Percentiles rank a stretch among this genome's conserved stretches.
phyloP scores from a whole-genome alignment of 495 filamentous ascomycete genomes.

The Cairneyella variabilis region DNA sequence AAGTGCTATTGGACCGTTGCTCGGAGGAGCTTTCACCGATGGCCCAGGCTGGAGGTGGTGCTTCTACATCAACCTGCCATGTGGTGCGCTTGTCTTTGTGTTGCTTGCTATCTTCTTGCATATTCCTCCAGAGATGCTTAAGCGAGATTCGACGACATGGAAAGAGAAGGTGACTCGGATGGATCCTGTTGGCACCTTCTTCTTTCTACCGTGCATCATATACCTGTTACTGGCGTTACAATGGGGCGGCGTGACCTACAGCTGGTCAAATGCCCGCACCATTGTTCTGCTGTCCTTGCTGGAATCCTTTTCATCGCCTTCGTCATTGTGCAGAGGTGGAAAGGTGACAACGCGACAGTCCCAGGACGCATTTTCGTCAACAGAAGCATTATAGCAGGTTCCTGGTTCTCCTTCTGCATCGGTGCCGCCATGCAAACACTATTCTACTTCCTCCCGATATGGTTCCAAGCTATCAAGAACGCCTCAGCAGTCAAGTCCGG shows the following conservation, averaged over 20 bases:
- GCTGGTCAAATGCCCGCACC: conserved; percentile 63
- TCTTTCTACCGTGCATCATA: conserved; percentile 71
- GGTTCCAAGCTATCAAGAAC: conserved; percentile 83
- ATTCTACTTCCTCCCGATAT: conserved; percentile 75
- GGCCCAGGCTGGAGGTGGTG: conserved; percentile 75
- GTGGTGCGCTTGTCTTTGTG: conserved; percentile 61
- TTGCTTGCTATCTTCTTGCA: conserved; percentile 59
- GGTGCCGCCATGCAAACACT: conserved; percentile 66
- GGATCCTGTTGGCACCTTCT: conserved; percentile 60
- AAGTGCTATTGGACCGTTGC: conserved; percentile 68
- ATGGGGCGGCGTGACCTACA: conserved; percentile 74
- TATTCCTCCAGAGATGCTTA: conserved; percentile 36
- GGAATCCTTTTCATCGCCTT: conserved; percentile 63
- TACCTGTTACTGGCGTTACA: conserved; percentile 75
- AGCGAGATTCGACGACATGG: background rate
- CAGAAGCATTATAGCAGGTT: conserved; percentile 57
- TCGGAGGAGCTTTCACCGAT: conserved; percentile 58
- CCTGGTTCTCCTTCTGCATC: conserved; percentile 51
- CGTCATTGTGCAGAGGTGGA: conserved; percentile 54
- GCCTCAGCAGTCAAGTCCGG: conserved; percentile 66
- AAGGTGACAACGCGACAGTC: conserved; percentile 66
- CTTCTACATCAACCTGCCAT: conserved; percentile 61
- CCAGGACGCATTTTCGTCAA: conserved; percentile 66
- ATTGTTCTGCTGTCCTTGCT: conserved; percentile 71
- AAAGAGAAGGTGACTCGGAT: conserved; percentile 44